Conservation (phyloP, 108 stramenopile genomes). For the Halocafeteria seosinensis region DNA sequence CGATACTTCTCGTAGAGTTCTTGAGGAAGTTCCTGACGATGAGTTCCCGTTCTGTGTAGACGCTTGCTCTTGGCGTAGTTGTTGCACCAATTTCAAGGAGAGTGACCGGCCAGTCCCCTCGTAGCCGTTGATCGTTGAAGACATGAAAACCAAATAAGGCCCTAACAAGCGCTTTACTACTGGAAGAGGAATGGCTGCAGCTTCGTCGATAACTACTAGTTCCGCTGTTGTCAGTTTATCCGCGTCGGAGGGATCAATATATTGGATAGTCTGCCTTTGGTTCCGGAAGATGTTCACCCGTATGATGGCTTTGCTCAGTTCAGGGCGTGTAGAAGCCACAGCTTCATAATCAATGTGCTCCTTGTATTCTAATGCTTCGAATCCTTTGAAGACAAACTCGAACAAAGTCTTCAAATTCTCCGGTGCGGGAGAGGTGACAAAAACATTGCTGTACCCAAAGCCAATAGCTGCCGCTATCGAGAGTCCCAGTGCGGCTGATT, state of each 20-base stretch:
- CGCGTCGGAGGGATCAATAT: constrained; percentile 56
- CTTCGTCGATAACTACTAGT: constrained; percentile 91
- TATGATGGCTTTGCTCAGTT: neutral
- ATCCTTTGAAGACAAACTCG: constrained; percentile 74
- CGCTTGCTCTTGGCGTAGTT: constrained; percentile 52
- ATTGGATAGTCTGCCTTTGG: constrained; percentile 77
- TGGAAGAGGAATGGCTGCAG: constrained; percentile 95
- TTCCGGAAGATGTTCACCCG: constrained; percentile 40
- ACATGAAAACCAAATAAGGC: constrained; percentile 65
- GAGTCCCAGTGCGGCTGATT: constrained; percentile 90
- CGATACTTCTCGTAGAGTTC: constrained; percentile 60
- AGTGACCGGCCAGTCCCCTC: constrained; percentile 93
- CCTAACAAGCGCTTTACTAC: constrained; percentile 66
- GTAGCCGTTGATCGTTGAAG: constrained; percentile 94
- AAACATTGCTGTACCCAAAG: constrained; percentile 72
- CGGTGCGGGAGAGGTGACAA: constrained; percentile 88
- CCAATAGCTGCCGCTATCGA: constrained; percentile 86
- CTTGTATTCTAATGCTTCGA: constrained; percentile 79
- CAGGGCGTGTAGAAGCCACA: neutral
- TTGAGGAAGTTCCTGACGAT: constrained; percentile 1
- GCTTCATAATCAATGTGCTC: constrained; percentile 85
- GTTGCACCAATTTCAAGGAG: constrained; percentile 85
- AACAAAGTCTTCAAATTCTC: constrained; percentile 89
- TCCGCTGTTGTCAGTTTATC: constrained; percentile 81
- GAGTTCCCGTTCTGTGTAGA: neutral